Evolutionary conservation across 768 basidiomycete genomes (phyloP), one percentile per base, ranked within the genome.

Genomic region (Mycena olivaceomarginata): DNA sequence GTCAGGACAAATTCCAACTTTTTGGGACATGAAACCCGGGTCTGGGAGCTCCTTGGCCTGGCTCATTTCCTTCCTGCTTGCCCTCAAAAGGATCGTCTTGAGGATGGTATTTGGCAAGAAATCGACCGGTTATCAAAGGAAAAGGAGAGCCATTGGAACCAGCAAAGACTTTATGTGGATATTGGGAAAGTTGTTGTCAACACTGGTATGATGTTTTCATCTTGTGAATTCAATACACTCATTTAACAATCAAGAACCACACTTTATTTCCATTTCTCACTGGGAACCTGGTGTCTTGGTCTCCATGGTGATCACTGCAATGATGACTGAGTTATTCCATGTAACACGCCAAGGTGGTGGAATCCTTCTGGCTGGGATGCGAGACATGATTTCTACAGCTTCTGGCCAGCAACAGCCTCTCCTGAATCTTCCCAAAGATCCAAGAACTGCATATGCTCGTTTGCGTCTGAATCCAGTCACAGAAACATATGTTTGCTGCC

Each of bases 381-480:
- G 22, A 10, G 69, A 70, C 45, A 16, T 70, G 69, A 25, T 62
- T 20, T 25, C 25, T 25, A 22, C 56, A n/a, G 45, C 11, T 45
- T 5, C 37, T 53, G 48, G 57, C 20, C 39, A 5, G 5, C 57
- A 59, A 37, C 4, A 59, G 37, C 10, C 7, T 16, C 12, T 78
- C 10, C 66, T 41, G 5, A 6, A 67, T 9, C 76, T 85, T 18
- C 82, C 82, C 0, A 79, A 77, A 39, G 84, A 85, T 75, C 63
- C 70, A 1, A n/a, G 75, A 8, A 77, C 78, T 16, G 18, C 63
- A 2, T 15, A 22, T 10, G 63, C 46, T 6, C 67, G 53, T 9
- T 79, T 83, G 20, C 59, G 76, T 66, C 67, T 86, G 8, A 82
- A 85, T 48, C 82, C 85, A 2, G 68, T 81, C 15, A 80, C 79